Base-by-base conservation (phyloP, 169 alveolate genomes). In the Plasmodium vinckei region DNA sequence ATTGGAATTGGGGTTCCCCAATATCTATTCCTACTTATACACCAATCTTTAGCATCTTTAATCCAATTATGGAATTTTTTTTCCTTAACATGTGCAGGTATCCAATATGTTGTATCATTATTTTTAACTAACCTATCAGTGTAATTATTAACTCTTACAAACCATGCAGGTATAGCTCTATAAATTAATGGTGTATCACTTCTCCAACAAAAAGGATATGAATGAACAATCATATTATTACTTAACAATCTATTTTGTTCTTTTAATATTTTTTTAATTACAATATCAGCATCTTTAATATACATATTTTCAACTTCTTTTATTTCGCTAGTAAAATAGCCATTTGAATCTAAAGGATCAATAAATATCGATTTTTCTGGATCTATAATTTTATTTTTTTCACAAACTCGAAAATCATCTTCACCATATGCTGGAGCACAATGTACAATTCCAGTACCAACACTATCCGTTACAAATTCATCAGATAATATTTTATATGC, bases 1-100 rank as follows among this genome's bases (percentile, higher is more conserved):
- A 98, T 92, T 1, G 99, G 99, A 64, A 98, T 97, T 1, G 99
- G 99, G 61, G 99, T 98, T 12, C 99, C 99, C 99, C 99, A 99
- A 87, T 96, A 98, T 63, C 99, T 93, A 90, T 97, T 98, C 70
- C 99, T 94, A 72, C 99, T 96, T 72, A 99, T 97, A 92, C 99
- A 98, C 99, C 99, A 99, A 93, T 99, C 99, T 73, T 97, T 94
- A 13, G 99, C 99, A 88, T 98, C 99, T 1, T 96, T 96, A 19
- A 99, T 96, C 99, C 99, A 99, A 94, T 98, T 98, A 70, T 98
- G 98, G 94, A 99, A 99, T 72, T 99, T 96, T 87, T 97, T 98
- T 77, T 98, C 99, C 93, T 98, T 96, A 51, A 98, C 98, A 67
- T 94, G 96, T 17, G 96, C 87, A 0, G 99, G 99, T 49, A 98